Evolutionary conservation across 2,329 filamentous ascomycete genomes (phyloP), one percentile per base, ranked within the genome.

Genomic region (Talaromyces funiculosus): DNA sequence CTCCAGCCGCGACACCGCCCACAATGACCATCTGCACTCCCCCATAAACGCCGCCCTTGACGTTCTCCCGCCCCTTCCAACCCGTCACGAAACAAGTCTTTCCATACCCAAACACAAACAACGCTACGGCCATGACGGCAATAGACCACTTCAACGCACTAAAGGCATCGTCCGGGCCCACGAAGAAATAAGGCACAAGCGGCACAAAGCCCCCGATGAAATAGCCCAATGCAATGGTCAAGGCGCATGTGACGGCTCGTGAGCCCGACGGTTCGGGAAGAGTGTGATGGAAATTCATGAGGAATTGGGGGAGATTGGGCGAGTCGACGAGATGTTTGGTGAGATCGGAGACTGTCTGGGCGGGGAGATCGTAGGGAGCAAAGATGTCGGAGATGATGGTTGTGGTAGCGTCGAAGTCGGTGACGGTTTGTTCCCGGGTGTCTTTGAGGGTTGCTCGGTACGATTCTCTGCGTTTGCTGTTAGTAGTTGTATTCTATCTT

Each of bases 101-200:
- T 33, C 74, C 72, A 63, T 78, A 83, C 0, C 82, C 81, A 62
- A 84, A 84, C 7, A 77, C 53, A 53, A 83, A 72, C 29, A 84
- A 68, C 1, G 80, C 76, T 20, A 82, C 64, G 1, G 72, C 74
- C 64, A 81, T 82, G 16, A 81, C 77, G n/a, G 75, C 78, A 57
- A 83, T 81, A n/a, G 78, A 81, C 67, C 75, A 77, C 62, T 76
- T 77, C 45, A 87, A 66, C 82, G 93, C 64, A 88, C 96, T 72
- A 92, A 93, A 80, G 81, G 89, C 64, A 90, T 97, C 73, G 87
- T 92, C 47, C 80, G 86, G 66, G 83, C 91, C 60, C 84, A 95
- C 65, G 87, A 76, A 76, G 63, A 84, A 83, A 67, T 84, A 84
- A 0, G 82, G 82, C 0, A 82, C 72, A 65, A 84, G 75, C 6